These are phyloP conservation scores for Neopestalotiopsis rosae DNA, from an alignment of 2,329 filamentous ascomycete genomes.

Conservation along the genomic window DNA sequence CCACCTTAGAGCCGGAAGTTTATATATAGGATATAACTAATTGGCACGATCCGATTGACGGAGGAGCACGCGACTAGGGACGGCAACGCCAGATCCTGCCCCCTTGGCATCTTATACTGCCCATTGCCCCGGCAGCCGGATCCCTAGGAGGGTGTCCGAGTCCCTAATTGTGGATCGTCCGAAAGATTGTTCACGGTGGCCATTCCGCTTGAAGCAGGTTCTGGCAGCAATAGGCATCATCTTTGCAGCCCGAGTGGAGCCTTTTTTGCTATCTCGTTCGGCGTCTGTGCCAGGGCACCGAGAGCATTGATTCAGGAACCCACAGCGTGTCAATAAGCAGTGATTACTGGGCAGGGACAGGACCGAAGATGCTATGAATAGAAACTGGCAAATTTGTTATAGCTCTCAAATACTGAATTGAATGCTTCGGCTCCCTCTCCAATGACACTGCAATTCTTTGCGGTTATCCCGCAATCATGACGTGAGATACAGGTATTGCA, in stretches of 20 bases:
- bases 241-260: slow-evolving; percentile 10
- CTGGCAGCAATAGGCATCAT: slow-evolving; percentile 5
- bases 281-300: not conserved
- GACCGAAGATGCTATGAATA: not conserved
- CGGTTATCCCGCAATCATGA: no score
- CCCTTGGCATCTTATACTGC: not conserved
- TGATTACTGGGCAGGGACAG: not conserved
- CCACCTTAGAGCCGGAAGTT: not conserved
- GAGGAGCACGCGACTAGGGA: not conserved
- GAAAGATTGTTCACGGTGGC: slow-evolving; percentile 4
- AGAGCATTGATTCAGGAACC: not conserved
- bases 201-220: slow-evolving; percentile 12
- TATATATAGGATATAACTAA: not conserved
- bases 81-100: not conserved
- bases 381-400: not conserved
- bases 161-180: not conserved
- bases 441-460: no score
- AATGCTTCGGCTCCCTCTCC: not conserved
- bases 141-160: not conserved
- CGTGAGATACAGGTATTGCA: no score
- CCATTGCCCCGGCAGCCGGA: not conserved
- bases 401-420: not conserved
- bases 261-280: not conserved
- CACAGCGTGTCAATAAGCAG: not conserved
- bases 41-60: not conserved